These are phyloP conservation scores for Cystofilobasidium macerans DNA, from an alignment of 768 basidiomycete genomes.

Conservation along the genomic window DNA sequence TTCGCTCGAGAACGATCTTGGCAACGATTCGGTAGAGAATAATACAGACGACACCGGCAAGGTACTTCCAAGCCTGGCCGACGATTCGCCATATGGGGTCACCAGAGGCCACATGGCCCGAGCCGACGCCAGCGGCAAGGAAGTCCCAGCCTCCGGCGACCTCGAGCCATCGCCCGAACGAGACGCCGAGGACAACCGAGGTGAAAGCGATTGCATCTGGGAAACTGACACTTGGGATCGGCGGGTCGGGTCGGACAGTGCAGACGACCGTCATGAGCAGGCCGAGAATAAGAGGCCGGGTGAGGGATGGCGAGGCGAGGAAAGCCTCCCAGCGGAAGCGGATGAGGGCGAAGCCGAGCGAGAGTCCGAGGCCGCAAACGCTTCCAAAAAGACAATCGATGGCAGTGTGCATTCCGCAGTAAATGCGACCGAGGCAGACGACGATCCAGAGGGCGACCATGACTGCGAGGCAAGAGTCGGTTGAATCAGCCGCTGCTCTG, in stretches of 20 bases:
- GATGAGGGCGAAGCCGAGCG: constrained; percentile 9
- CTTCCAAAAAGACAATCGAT: constrained; percentile 29
- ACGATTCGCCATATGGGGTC: neutral
- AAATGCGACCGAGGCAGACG: constrained; percentile 51
- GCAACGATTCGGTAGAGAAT: neutral
- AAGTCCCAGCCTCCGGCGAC: constrained; percentile 1
- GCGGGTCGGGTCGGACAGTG: constrained; percentile 55
- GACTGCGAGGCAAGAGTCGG: constrained; percentile 22
- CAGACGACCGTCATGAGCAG: neutral
- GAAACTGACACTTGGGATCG: constrained; percentile 95
- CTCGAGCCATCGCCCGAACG: constrained; percentile 54
- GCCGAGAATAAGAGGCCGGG: neutral
- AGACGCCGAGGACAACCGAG: constrained; percentile 68
- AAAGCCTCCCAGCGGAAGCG: constrained; percentile 39
- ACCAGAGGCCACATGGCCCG: neutral
- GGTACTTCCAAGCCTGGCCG: neutral
- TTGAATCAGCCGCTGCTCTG: too few species aligned
- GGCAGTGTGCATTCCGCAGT: constrained; percentile 81
- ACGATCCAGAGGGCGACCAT: constrained; percentile 39
- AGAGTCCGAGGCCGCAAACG: constrained; percentile 36
- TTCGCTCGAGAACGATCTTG: neutral
- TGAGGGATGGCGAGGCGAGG: constrained; percentile 62
- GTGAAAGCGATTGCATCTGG: constrained; percentile 90
- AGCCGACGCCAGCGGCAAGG: neutral
- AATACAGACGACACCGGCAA: neutral